Conservation (phyloP, 106 monocot species). For the Dioscorea zingiberensis region DNA sequence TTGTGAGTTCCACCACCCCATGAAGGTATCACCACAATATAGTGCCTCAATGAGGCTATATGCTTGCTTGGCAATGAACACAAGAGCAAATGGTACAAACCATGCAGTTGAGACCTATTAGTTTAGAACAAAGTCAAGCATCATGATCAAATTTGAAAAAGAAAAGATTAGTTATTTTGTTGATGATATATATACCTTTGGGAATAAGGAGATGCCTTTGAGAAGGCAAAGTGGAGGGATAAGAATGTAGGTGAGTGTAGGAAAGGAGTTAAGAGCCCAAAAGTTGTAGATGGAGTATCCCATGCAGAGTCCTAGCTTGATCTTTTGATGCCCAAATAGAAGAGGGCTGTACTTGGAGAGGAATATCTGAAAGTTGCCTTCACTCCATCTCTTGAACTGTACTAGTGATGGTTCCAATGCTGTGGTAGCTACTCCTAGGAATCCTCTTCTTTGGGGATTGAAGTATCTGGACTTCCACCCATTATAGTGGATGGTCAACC, state of each 20-base stretch:
- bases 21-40: conserved; percentile 9
- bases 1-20: conserved; percentile 48
- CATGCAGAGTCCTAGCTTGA: conserved; percentile 44
- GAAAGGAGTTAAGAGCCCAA: conserved; percentile 32
- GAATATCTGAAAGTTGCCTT: conserved; percentile 49
- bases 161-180: neutral
- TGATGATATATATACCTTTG: conserved; percentile 15
- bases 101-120: conserved; percentile 34
- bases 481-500: conserved; percentile 52
- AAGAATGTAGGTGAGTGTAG: conserved; percentile 29
- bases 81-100: conserved; percentile 48
- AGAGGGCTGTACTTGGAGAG: conserved; percentile 56
- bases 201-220: conserved; percentile 27
- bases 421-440: conserved; percentile 52
- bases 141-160: neutral
- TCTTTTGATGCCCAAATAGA: conserved; percentile 38
- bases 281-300: conserved; percentile 36
- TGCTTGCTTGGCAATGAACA: conserved; percentile 11
- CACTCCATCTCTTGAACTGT: conserved; percentile 66
- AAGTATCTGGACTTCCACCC: conserved; percentile 56
- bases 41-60: conserved; percentile 29
- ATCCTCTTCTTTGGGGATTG: conserved; percentile 38
- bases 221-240: conserved; percentile 31
- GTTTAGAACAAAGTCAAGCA: neutral
- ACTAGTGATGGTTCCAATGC: conserved; percentile 40